phyloP scores from a whole-genome alignment of 2,329 filamentous ascomycete species.

The Phoma herbarum region DNA sequence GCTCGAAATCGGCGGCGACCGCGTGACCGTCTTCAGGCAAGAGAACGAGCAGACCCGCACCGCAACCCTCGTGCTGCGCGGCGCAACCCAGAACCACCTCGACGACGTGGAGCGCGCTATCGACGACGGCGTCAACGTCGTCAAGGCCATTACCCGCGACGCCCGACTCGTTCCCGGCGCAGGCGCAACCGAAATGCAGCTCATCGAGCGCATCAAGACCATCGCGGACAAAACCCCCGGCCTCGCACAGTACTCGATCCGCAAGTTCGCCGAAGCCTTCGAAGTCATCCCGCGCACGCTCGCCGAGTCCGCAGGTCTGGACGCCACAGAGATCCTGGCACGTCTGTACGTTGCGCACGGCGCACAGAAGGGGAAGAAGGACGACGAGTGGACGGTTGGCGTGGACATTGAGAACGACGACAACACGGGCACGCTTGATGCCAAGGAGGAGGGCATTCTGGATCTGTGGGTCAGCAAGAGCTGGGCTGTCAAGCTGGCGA shows the following conservation, averaged over 20 bases:
- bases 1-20: constrained; percentile 95
- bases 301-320: constrained; percentile 92
- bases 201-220: constrained; percentile 89
- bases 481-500: constrained; percentile 97
- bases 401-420: constrained; percentile 94
- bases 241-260: constrained; percentile 93
- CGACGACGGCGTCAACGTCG: constrained; percentile 96
- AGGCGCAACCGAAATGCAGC: constrained; percentile 91
- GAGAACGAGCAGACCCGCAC: constrained; percentile 92
- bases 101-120: constrained; percentile 97
- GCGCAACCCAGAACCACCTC: constrained; percentile 96
- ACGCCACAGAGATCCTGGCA: constrained; percentile 95
- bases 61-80: constrained; percentile 90
- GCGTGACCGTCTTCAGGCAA: constrained; percentile 97
- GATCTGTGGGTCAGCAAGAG: constrained; percentile 91
- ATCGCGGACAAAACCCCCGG: constrained; percentile 93
- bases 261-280: constrained; percentile 96
- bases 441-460: constrained; percentile 86
- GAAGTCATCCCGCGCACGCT: constrained; percentile 95
- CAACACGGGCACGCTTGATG: constrained; percentile 81
- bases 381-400: constrained; percentile 87
- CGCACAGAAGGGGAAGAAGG: constrained; percentile 59
- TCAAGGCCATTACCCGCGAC: constrained; percentile 97
- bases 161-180: constrained; percentile 90
- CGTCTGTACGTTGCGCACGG: constrained; percentile 92